Conservation (phyloP, 345 rosid genomes). For the Sonneratia caseolaris region DNA sequence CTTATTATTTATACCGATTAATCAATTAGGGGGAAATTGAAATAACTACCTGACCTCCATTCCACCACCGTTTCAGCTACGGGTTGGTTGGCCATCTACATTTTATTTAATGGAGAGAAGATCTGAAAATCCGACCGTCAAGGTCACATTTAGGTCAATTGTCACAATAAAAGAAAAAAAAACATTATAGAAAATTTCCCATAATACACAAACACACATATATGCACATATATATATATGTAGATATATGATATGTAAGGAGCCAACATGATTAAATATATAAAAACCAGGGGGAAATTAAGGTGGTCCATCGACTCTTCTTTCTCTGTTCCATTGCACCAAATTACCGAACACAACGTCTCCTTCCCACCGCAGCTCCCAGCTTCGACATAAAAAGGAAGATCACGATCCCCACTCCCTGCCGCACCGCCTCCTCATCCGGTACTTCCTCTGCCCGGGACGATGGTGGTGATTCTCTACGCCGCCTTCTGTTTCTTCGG, state of each 20-base stretch:
- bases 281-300: neutral
- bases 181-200: neutral
- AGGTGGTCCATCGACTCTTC: slow-evolving; percentile 2
- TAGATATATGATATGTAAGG: no score
- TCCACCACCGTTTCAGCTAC: neutral
- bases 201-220: neutral
- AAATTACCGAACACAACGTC: neutral
- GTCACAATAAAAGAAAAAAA: neutral
- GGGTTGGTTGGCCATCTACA: neutral
- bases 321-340: slow-evolving; percentile 3
- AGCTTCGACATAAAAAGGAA: no score
- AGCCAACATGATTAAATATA: no score
- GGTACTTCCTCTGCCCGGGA: neutral
- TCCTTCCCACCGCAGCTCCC: neutral
- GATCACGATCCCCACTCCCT: no score
- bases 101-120: neutral
- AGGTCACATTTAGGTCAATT: slow-evolving; percentile 1
- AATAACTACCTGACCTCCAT: no score
- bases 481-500: neutral
- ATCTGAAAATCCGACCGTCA: neutral
- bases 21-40: neutral
- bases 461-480: neutral
- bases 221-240: no score
- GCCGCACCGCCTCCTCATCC: no score
- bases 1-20: neutral